Evolutionary conservation across 129 eudicot species (phyloP).

Genomic region (Flaveria brownii): DNA sequence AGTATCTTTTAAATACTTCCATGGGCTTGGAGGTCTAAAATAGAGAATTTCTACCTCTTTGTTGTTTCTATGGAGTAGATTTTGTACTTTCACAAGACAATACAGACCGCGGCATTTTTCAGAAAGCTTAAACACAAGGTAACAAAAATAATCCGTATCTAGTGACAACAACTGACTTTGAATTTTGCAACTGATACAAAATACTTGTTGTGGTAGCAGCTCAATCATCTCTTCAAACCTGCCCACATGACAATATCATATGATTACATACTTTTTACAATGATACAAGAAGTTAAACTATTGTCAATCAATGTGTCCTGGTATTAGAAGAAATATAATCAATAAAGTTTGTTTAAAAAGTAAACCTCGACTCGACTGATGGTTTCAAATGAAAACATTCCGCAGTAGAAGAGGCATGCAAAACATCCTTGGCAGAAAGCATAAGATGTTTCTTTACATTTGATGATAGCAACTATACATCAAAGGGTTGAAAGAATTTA

Average conservation of each 20-base stretch:
- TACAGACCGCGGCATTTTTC: slow-evolving; percentile 4
- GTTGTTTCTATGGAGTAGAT: background rate
- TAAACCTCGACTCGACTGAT: background rate
- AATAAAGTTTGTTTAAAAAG: too few relatives aligned
- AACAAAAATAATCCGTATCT: background rate
- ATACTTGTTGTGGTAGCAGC: slow-evolving; percentile 20
- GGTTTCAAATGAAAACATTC: background rate
- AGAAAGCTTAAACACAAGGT: slow-evolving; percentile 23
- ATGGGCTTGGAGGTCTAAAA: slow-evolving; percentile 13
- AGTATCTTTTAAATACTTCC: slow-evolving; percentile 6
- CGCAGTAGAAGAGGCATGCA: background rate
- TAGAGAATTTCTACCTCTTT: background rate
- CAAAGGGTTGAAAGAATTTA: background rate
- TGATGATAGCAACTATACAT: background rate
- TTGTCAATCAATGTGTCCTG: background rate
- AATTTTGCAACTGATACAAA: slow-evolving; percentile 17
- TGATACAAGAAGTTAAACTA: background rate
- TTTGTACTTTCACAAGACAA: slow-evolving; percentile 11
- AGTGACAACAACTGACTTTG: slow-evolving; percentile 2
- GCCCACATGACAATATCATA: background rate
- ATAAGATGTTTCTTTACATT: background rate
- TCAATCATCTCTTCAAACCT: slow-evolving; percentile 20
- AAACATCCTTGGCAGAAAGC: slow-evolving; percentile 1
- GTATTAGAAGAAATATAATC: background rate
- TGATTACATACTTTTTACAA: background rate